Evolutionary conservation across 208 protist species (phyloP).

Genomic region (Leishmania turanica): DNA sequence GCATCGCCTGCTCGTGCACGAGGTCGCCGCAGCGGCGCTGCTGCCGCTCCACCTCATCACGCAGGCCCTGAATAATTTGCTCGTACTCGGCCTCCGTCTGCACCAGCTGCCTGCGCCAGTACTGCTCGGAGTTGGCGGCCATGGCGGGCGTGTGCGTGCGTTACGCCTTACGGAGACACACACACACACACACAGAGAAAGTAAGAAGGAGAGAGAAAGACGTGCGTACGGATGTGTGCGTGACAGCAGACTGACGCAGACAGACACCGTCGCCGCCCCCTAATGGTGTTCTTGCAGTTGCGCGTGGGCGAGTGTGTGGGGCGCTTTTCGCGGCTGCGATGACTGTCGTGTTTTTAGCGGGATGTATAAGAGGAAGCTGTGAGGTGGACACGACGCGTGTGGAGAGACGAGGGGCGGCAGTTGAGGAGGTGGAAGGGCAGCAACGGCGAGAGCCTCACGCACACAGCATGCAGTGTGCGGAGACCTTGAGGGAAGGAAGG

Average conservation of each 20-base stretch:
- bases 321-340: not conserved
- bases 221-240: not conserved
- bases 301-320: not conserved
- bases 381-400: not conserved
- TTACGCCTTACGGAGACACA: not conserved
- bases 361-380: not conserved
- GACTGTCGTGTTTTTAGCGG: not conserved
- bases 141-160: not conserved
- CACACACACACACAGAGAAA: not conserved
- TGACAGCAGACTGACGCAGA: not conserved
- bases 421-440: not conserved
- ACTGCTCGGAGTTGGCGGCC: conserved; percentile 46
- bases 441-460: not conserved
- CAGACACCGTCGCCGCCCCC: not conserved
- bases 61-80: conserved; percentile 53
- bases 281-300: not conserved
- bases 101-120: conserved; percentile 52
- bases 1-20: conserved; percentile 65
- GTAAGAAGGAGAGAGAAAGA: not conserved
- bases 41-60: conserved; percentile 68
- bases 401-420: not conserved
- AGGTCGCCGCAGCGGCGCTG: conserved; percentile 70
- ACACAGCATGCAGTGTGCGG: not conserved
- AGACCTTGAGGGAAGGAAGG: not conserved
- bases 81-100: conserved; percentile 62